Base-by-base conservation (phyloP, 805 yeast species). In the Kluyveromyces lactis region DNA sequence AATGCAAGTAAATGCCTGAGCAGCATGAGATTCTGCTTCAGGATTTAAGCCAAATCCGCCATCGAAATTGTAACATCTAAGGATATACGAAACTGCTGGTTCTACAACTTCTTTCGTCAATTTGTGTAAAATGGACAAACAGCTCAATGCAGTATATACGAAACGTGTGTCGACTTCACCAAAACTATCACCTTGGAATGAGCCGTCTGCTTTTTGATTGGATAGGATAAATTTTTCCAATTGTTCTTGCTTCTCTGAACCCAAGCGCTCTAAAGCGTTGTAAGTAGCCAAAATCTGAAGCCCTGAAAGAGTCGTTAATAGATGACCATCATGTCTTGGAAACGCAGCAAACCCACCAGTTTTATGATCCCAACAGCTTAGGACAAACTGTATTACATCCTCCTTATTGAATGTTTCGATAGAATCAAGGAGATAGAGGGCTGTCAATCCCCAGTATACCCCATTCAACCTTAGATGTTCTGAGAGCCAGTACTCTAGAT, bases 31-130 rank as follows among this genome's bases (percentile, higher is more conserved):
- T 59, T 92, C 99, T 0, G 95, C 90, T 1, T 95, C 96, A 0
- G 98, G 97, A 7, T 77, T 77, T 62, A 85, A 67, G 0, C 98
- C 98, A 67, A 83, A 92, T 0, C 95, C 95, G 3, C 98, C 99
- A 57, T 92, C 98, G 55, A 86, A 90, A 58, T 92, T 92, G 45
- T 73, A 80, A 60, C 98, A 92, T 27, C 55, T 54, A 38, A 72
- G 48, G 2, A 90, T 73, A 61, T 77, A 90, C 1, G 64, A 64
- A 1, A 76, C 79, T 0, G 95, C 86, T 0, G 75, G 75, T 12
- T 73, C 75, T 0, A 73, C 77, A 2, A 71, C 68, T 5, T 72
- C 65, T n/a, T 66, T 51, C 16, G 77, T 73, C 45, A 90, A 64
- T 42, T 64, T 72, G 7, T 78, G 90, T 26, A 90, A 58, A 3